A percentile compares a stretch with the other conserved stretches of the same genome.
Conservation (phyloP, 306 rosid genomes). For the Medicago lupulina region DNA sequence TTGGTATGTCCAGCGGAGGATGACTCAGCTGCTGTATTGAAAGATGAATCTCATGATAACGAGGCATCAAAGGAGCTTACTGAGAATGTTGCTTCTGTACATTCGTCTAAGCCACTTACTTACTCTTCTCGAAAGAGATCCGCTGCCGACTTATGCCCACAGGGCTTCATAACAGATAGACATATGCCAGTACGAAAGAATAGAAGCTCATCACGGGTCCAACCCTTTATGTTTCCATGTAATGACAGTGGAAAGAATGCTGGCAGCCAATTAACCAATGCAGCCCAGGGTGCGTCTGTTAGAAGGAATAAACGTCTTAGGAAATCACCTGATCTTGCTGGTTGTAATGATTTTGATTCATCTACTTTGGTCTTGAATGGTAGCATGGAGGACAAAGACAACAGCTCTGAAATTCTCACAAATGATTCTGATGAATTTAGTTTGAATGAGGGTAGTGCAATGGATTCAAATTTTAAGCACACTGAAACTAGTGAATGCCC, state of each 20-base stretch:
- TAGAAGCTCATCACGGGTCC: constrained; percentile 70
- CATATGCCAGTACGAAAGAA: constrained; percentile 61
- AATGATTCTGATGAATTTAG: constrained; percentile 77
- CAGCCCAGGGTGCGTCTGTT: constrained; percentile 49
- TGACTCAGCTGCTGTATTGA: constrained; percentile 55
- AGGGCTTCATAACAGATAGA: constrained; percentile 49
- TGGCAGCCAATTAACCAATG: constrained; percentile 47
- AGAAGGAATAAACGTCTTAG: constrained; percentile 56
- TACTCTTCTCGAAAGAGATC: constrained; percentile 71
- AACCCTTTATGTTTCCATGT: constrained; percentile 46
- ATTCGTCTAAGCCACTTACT: constrained; percentile 53
- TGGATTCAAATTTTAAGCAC: constrained; percentile 69
- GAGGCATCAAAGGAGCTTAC: constrained; percentile 55
- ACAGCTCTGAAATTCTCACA: constrained; percentile 72
- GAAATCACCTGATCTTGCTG: constrained; percentile 72
- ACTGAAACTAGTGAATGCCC: constrained; percentile 61
- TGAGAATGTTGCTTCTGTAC: constrained; percentile 48
- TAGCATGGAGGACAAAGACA: constrained; percentile 71
- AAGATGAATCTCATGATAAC: constrained; percentile 49
- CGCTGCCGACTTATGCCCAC: constrained; percentile 48
- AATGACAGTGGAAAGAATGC: constrained; percentile 50
- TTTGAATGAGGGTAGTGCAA: constrained; percentile 72
- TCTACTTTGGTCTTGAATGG: constrained; percentile 65
- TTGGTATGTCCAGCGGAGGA: constrained; percentile 50
- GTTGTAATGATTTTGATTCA: constrained; percentile 64